These are phyloP conservation scores for Arachis hypogaea DNA, from an alignment of 306 rosid species.

Conservation along the genomic window DNA sequence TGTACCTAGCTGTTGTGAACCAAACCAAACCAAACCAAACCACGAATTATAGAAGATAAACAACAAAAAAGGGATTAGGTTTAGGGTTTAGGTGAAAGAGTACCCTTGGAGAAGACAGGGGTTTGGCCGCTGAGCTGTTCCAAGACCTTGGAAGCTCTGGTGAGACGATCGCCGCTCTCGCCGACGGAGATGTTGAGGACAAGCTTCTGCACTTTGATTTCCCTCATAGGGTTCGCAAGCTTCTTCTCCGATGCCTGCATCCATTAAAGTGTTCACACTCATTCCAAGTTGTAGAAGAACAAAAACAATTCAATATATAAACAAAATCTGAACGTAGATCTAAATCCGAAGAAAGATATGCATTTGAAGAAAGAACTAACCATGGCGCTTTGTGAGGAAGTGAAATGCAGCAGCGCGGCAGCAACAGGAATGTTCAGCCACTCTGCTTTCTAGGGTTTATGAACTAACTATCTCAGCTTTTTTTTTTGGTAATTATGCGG, in stretches of 20 bases:
- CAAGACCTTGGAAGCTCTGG: conserved; percentile 72
- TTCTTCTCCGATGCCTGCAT: conserved; percentile 60
- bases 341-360: no score
- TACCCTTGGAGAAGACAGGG: conserved; percentile 68
- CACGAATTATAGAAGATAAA: not conserved
- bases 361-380: no score
- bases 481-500: no score
- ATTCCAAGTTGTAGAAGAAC: no score
- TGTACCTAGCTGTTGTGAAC: conserved; percentile 59
- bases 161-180: conserved; percentile 70
- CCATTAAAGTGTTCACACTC: no score
- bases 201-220: conserved; percentile 69
- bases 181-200: conserved; percentile 72
- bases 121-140: conserved; percentile 74
- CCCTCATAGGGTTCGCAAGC: conserved; percentile 66
- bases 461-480: no score
- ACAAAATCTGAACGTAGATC: no score
- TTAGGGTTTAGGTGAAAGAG: not conserved
- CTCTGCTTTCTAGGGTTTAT: no score
- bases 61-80: not conserved
- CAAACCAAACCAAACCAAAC: conserved; percentile 1
- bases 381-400: no score
- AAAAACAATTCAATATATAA: no score
- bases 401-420: no score
- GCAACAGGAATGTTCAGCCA: no score